phyloP scores from a whole-genome alignment of 495 filamentous ascomycete genomes.

The Aspergillus egyptiacus region DNA sequence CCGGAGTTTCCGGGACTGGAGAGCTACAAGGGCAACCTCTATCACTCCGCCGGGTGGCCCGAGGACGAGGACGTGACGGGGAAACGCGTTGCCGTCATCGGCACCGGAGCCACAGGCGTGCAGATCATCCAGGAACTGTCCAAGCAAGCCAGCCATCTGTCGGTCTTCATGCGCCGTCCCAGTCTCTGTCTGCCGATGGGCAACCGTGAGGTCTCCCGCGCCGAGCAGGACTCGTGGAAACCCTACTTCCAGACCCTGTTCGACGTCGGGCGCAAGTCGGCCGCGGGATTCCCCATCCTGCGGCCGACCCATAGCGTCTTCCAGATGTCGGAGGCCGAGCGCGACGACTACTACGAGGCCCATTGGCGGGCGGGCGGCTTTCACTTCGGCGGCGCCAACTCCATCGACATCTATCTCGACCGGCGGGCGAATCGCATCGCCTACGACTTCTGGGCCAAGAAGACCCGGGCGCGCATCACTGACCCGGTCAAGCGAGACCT shows the following conservation, averaged over 20 bases:
- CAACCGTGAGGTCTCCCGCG: slow-evolving; percentile 32
- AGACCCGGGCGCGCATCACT: slow-evolving; percentile 41
- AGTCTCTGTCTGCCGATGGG: slow-evolving; percentile 40
- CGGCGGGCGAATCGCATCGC: slow-evolving; percentile 39
- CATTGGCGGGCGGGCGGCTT: slow-evolving; percentile 48
- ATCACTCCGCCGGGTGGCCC: slow-evolving; percentile 20
- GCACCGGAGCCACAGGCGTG: slow-evolving; percentile 21
- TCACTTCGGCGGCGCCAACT: slow-evolving; percentile 43
- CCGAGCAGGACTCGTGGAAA: slow-evolving; percentile 41
- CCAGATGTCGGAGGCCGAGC: slow-evolving; percentile 41
- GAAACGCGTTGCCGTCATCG: slow-evolving; percentile 24
- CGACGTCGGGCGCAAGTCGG: slow-evolving; percentile 28
- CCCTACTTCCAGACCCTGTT: slow-evolving; percentile 37
- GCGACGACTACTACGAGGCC: slow-evolving; percentile 39
- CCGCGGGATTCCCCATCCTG: slow-evolving; percentile 40
- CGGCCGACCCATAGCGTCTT: slow-evolving; percentile 34
- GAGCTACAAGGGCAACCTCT: slow-evolving; percentile 8
- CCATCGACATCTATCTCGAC: slow-evolving; percentile 43
- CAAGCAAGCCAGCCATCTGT: slow-evolving; percentile 29
- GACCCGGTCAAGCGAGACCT: slow-evolving; percentile 45
- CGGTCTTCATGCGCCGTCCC: slow-evolving; percentile 46
- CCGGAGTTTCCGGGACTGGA: slow-evolving; percentile 19
- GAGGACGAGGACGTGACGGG: slow-evolving; percentile 15
- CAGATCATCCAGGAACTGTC: slow-evolving; percentile 28
- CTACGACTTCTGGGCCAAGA: slow-evolving; percentile 52